A percentile compares a stretch with the other conserved stretches of the same genome.
Evolutionary conservation across 441 rosid genomes (phyloP).

Genomic region (Populus trichocarpa): DNA sequence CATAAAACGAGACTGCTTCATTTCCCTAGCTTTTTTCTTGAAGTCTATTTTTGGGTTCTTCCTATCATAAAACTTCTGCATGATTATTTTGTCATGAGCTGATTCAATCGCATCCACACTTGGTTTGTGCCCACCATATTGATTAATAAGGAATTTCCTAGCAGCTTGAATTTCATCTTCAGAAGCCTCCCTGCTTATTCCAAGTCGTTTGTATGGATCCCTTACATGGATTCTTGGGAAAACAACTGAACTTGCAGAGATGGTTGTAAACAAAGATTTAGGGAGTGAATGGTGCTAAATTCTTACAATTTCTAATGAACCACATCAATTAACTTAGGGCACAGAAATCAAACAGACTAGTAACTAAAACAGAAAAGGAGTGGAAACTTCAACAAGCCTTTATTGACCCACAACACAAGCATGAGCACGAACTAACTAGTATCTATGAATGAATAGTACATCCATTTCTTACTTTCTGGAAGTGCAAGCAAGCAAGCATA

Average conservation of each 20-base stretch:
- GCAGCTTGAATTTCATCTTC: slow-evolving; percentile 96
- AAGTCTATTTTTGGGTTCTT: slow-evolving; percentile 79
- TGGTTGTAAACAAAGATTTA: slow-evolving; percentile 16
- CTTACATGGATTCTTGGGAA: slow-evolving; percentile 83
- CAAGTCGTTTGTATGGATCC: slow-evolving; percentile 91
- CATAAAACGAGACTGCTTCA: slow-evolving; percentile 64
- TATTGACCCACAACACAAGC: neutral
- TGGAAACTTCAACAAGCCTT: neutral
- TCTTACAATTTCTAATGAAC: neutral
- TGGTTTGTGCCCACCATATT: slow-evolving; percentile 79
- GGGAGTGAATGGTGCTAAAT: slow-evolving; percentile 3
- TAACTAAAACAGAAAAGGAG: neutral
- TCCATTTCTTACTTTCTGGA: neutral
- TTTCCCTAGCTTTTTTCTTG: slow-evolving; percentile 69
- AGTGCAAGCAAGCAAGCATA: neutral
- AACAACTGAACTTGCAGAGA: slow-evolving; percentile 42
- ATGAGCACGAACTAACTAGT: neutral
- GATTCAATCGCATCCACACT: slow-evolving; percentile 92
- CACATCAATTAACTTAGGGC: neutral
- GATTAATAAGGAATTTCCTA: slow-evolving; percentile 79
- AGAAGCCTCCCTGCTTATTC: slow-evolving; percentile 88
- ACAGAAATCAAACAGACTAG: neutral
- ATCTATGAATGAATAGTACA: neutral
- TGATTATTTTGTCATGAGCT: slow-evolving; percentile 91
- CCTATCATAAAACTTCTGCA: slow-evolving; percentile 91